Evolutionary conservation across 345 rosid genomes (phyloP).

Genomic region (Geranium brycei): DNA sequence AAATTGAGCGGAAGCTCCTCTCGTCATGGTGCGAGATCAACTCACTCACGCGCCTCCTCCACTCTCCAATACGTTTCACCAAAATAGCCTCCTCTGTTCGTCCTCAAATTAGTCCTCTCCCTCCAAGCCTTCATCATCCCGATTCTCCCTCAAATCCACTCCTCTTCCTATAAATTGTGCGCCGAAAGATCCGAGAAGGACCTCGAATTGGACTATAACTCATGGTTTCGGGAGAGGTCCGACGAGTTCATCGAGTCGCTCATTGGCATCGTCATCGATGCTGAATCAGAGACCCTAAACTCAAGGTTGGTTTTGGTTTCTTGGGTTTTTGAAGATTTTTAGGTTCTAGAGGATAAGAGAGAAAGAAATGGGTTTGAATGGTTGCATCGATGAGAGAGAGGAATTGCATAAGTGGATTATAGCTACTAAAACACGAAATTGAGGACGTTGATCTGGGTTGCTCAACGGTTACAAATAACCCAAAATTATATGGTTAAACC

Average conservation of each 20-base stretch:
- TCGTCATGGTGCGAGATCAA: conserved; percentile 65
- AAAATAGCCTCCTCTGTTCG: conserved; percentile 42
- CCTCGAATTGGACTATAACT: conserved; percentile 43
- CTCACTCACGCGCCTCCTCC: conserved; percentile 67
- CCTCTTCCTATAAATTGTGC: conserved; percentile 18
- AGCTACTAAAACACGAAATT: too few species aligned
- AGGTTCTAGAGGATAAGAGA: too few species aligned
- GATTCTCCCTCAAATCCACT: conserved; percentile 60
- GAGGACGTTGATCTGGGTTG: too few species aligned
- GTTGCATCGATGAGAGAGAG: too few species aligned
- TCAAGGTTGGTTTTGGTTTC: conserved; percentile 22
- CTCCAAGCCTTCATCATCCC: conserved; percentile 85
- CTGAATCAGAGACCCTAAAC: conserved; percentile 37
- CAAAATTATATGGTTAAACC: too few species aligned
- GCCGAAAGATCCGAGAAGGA: conserved; percentile 14
- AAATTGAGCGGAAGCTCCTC: conserved; percentile 52
- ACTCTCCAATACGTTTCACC: conserved; percentile 57
- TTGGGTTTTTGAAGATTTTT: not conserved
- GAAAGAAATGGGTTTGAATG: too few species aligned
- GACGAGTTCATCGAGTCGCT: conserved; percentile 53
- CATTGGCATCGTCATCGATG: conserved; percentile 29
- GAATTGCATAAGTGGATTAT: too few species aligned
- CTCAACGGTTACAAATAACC: too few species aligned
- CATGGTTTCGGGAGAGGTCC: conserved; percentile 78
- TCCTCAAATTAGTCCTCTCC: conserved; percentile 70